Conservation (phyloP, 306 rosid genomes). For the Rosa lucieae region DNA sequence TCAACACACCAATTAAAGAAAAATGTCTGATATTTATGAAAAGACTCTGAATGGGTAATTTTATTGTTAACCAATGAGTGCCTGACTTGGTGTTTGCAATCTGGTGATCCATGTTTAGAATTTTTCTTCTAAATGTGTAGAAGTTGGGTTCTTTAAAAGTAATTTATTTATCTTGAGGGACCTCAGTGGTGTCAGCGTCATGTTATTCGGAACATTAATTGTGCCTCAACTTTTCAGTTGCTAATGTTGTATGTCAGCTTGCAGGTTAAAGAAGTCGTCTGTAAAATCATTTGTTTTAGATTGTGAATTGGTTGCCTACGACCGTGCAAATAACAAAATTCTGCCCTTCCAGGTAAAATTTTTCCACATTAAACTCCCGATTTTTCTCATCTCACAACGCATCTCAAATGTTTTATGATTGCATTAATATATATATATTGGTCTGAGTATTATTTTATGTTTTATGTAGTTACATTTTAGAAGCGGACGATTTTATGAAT, state of each 20-base stretch:
- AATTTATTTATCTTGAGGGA: not conserved
- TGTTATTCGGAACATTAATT: not conserved
- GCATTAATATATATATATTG: not conserved
- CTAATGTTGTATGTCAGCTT: constrained; percentile 40
- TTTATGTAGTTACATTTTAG: not conserved
- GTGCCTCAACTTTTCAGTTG: constrained; percentile 1
- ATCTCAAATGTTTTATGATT: not conserved
- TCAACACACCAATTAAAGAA: not conserved
- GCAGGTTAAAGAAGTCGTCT: constrained; percentile 79
- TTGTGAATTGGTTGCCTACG: constrained; percentile 93
- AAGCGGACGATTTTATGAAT: not conserved
- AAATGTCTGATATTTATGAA: not conserved
- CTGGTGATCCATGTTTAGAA: not conserved
- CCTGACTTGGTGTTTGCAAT: not conserved
- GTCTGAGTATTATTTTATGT: not conserved
- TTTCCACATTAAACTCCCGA: not conserved
- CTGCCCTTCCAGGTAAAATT: constrained; percentile 78
- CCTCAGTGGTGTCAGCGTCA: not conserved
- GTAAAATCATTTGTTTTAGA: constrained; percentile 85
- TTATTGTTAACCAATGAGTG: not conserved
- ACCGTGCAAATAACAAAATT: constrained; percentile 59
- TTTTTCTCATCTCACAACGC: not conserved
- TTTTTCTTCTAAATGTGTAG: not conserved
- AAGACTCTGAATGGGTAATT: not conserved
- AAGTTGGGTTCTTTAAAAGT: not conserved